phyloP scores from a whole-genome alignment of 2,329 filamentous ascomycete species.

The Calonectria hawksworthii region DNA sequence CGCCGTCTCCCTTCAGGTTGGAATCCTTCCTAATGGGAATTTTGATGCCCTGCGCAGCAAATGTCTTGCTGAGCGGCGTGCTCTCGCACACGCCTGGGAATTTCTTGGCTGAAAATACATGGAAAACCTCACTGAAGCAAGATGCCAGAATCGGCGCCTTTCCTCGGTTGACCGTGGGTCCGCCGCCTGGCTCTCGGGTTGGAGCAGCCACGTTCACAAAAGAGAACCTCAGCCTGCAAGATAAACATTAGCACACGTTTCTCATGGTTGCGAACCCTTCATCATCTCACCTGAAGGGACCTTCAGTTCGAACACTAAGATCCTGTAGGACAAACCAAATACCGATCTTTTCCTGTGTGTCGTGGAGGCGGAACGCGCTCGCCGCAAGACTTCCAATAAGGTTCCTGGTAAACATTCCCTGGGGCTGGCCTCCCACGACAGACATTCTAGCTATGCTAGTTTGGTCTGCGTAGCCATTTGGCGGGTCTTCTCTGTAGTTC shows the following conservation, averaged over 20 bases:
- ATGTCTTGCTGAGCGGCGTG: conserved; percentile 90
- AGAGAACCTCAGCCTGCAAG: conserved; percentile 71
- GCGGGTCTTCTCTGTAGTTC: conserved; percentile 49
- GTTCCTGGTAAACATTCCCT: conserved; percentile 94
- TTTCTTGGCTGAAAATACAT: conserved; percentile 97
- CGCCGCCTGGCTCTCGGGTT: conserved; percentile 50
- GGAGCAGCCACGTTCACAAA: conserved; percentile 86
- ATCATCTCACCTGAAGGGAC: conserved; percentile 80
- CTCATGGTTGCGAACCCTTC: not conserved
- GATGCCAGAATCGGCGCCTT: conserved; percentile 87
- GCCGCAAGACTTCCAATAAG: conserved; percentile 93
- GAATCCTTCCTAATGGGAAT: conserved; percentile 96
- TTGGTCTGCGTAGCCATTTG: conserved; percentile 45
- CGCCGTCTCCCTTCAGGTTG: conserved; percentile 64
- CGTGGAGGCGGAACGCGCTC: conserved; percentile 87
- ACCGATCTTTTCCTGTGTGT: conserved; percentile 84
- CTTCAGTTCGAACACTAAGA: conserved; percentile 93
- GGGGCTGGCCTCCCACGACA: conserved; percentile 65
- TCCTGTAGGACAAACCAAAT: conserved; percentile 99
- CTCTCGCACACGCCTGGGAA: conserved; percentile 98
- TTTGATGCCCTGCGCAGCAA: conserved; percentile 94
- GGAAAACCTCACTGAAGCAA: conserved; percentile 89
- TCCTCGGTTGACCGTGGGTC: conserved; percentile 75
- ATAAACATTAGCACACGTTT: conserved; percentile 32
- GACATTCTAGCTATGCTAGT: conserved; percentile 51